phyloP scores from a whole-genome alignment of 2,329 filamentous ascomycete species.

The Colletotrichum phormii region DNA sequence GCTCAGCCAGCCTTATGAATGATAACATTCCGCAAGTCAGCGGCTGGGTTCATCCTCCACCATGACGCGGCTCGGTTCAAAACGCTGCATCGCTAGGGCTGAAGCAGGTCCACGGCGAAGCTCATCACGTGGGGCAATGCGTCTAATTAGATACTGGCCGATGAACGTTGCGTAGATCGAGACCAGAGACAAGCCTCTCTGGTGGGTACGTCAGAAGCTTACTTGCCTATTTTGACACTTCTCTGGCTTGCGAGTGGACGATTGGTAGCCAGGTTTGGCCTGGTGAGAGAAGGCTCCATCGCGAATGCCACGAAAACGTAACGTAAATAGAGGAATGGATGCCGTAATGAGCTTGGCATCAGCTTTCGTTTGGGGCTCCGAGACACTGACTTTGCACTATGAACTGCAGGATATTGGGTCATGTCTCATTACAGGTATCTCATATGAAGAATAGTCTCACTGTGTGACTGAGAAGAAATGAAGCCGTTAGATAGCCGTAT shows the following conservation, averaged over 20 bases:
- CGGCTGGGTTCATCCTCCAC: neutral
- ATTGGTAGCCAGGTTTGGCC: slow-evolving; percentile 4
- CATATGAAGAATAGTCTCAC: neutral
- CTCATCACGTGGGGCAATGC: neutral
- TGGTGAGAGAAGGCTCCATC: slow-evolving; percentile 2
- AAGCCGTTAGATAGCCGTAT: neutral
- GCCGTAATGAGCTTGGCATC: slow-evolving; percentile 2
- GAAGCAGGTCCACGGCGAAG: neutral
- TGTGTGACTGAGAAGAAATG: neutral
- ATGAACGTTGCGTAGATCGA: neutral
- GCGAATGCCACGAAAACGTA: slow-evolving; percentile 2
- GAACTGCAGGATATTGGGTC: neutral
- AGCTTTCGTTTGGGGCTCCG: neutral
- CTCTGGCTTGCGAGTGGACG: slow-evolving; percentile 6
- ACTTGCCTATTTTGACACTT: slow-evolving; percentile 1
- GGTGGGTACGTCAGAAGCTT: neutral
- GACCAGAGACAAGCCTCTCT: neutral
- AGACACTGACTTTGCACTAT: neutral
- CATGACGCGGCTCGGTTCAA: neutral
- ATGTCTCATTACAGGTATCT: neutral
- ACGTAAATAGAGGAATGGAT: neutral
- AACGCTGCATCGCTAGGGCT: neutral
- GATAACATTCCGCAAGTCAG: neutral
- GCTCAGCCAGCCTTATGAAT: neutral
- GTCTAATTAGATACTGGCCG: neutral